Evolutionary conservation across 83 land plant genomes (phyloP), one percentile per base, ranked within the genome.

Genomic region (Isoetes engelmannii): DNA sequence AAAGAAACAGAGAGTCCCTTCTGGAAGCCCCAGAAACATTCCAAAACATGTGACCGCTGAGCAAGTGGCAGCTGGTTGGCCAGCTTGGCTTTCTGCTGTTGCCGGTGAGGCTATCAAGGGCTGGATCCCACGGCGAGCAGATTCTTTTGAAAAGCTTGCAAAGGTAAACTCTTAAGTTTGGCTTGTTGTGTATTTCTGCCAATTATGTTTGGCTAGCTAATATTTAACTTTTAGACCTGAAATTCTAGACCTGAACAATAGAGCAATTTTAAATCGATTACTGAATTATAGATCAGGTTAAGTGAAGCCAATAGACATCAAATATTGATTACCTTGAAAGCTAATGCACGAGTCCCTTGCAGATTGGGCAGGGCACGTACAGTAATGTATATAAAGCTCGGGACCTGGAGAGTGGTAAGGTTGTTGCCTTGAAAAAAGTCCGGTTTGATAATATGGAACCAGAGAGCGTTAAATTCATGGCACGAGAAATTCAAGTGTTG

Each of bases 281-380:
- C 3, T 12, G 13, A 51, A 12, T 12, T 51, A 3, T 51, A 3
- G 13, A 15, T 17, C 13, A 12, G 17, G 17, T 12, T 12, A 15
- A 12, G 55, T 3, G 3, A 12, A 15, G 55, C 17, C 17, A 51
- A 51, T 17, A 51, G 55, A 51, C 55, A 51, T 51, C 15, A 51
- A 15, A 12, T 51, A 15, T 51, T 51, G 0, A 1, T 51, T 51
- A 15, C 3, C 55, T 12, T 17, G 17, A 12, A 51, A 51, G 55
- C 55, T 51, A 15, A 12, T 51, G 13, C 15, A 12, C 3, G 3
- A 51, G 55, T 51, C 17, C 17, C 55, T 71, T 74, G 43, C 51
- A 87, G 91, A 87, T 87, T 71, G 91, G 91, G 58, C 86, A 86
- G 70, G 89, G 89, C 5, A 87, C 91, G 2, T 59, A 59, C 4